These are phyloP conservation scores for Parasitella parasitica DNA, from an alignment of 371 early-diverging fungal species.

Conservation along the genomic window DNA sequence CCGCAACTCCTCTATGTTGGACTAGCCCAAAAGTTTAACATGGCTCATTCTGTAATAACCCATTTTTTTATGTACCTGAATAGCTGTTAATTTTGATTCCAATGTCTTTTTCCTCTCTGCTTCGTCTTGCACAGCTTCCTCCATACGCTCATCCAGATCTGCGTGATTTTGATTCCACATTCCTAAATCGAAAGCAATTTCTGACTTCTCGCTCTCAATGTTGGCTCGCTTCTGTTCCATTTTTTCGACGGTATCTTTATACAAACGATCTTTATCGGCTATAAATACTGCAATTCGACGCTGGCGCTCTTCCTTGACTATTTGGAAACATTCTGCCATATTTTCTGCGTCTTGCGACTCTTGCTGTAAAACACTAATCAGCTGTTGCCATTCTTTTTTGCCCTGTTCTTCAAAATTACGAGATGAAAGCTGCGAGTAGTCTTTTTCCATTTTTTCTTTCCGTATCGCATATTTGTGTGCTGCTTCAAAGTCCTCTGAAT, in stretches of 20 bases:
- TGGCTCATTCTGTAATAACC: background rate
- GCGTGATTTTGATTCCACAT: constrained; percentile 12
- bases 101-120: background rate
- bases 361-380: background rate
- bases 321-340: background rate
- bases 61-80: background rate
- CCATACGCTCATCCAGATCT: constrained; percentile 10
- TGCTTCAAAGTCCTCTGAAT: background rate
- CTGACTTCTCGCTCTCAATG: background rate
- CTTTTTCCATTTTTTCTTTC: background rate
- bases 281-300: background rate
- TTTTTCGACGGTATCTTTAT: background rate
- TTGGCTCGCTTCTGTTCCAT: background rate
- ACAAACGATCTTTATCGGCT: background rate
- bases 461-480: background rate
- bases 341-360: background rate
- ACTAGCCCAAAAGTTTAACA: background rate
- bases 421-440: background rate
- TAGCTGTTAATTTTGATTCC: background rate
- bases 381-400: background rate
- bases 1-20: background rate
- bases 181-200: constrained; percentile 10
- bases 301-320: background rate
- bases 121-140: constrained; percentile 9
- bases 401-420: background rate